Evolutionary conservation across 2,329 filamentous ascomycete species (phyloP).

Genomic region (Alternaria novae-zelandiae): DNA sequence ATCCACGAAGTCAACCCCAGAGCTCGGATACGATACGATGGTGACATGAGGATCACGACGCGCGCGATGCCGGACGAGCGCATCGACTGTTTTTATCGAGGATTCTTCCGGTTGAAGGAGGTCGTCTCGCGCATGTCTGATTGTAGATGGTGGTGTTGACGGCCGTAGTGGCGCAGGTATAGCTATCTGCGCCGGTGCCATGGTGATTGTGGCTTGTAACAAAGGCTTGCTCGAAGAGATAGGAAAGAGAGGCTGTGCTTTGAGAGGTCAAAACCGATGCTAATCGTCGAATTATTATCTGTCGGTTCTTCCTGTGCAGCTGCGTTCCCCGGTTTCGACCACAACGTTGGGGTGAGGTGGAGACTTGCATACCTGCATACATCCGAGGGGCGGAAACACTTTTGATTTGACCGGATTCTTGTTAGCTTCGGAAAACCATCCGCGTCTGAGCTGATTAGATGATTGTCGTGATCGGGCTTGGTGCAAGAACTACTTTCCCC

Average conservation of each 20-base stretch:
- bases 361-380: constrained; percentile 1
- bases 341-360: neutral
- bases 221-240: neutral
- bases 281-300: neutral
- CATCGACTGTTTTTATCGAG: constrained; percentile 46
- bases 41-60: constrained; percentile 43
- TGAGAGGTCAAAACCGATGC: neutral
- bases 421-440: neutral
- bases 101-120: neutral
- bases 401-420: neutral
- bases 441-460: neutral
- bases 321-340: neutral
- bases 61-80: constrained; percentile 49
- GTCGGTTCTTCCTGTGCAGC: neutral
- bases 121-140: neutral
- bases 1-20: constrained; percentile 54
- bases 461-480: neutral
- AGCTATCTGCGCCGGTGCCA: constrained; percentile 30
- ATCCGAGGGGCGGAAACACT: neutral
- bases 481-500: constrained; percentile 2
- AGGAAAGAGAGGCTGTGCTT: neutral
- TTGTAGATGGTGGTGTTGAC: neutral
- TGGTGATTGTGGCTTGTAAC: neutral
- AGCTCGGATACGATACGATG: constrained; percentile 54
- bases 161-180: constrained; percentile 11